Evolutionary conservation across 2,329 filamentous ascomycete species (phyloP).

Genomic region (Aspergillus udagawae): DNA sequence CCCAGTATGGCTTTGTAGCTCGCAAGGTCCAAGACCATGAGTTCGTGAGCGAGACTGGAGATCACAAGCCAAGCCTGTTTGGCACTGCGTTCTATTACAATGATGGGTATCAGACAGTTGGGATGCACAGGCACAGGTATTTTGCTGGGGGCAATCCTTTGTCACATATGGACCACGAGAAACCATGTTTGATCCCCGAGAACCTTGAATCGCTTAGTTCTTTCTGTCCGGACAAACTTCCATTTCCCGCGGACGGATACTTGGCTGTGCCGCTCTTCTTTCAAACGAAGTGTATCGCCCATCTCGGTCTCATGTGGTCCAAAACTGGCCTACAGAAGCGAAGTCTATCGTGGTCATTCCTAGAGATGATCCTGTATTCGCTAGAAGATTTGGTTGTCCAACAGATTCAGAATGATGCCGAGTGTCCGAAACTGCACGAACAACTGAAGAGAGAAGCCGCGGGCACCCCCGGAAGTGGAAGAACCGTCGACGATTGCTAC

Average conservation of each 20-base stretch:
- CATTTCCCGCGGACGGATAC: conserved; percentile 62
- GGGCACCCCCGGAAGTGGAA: conserved; percentile 17
- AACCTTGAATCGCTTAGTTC: conserved; percentile 56
- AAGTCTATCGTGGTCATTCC: conserved; percentile 60
- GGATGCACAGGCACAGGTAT: conserved; percentile 59
- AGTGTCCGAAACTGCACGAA: conserved; percentile 38
- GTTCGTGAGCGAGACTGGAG: conserved; percentile 57
- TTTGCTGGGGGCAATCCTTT: conserved; percentile 63
- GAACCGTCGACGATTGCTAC: conserved; percentile 42
- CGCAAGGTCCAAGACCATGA: conserved; percentile 61
- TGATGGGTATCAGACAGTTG: conserved; percentile 51
- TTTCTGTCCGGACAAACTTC: conserved; percentile 56
- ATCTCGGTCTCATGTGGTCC: conserved; percentile 71
- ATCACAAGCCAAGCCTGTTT: conserved; percentile 60
- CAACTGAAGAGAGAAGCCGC: conserved; percentile 23
- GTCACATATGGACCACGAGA: conserved; percentile 67
- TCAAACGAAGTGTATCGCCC: conserved; percentile 62
- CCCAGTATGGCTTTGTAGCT: conserved; percentile 66
- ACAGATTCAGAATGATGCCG: conserved; percentile 52
- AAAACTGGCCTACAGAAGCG: conserved; percentile 54
- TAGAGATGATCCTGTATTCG: conserved; percentile 65
- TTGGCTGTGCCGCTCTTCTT: conserved; percentile 63
- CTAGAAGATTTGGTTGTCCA: conserved; percentile 64
- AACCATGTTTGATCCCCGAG: conserved; percentile 65
- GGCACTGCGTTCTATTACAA: conserved; percentile 65